A percentile compares a stretch with the other conserved stretches of the same genome.
Evolutionary conservation across 164 flowering plant species (phyloP).

Genomic region (Stephania cephalantha): DNA sequence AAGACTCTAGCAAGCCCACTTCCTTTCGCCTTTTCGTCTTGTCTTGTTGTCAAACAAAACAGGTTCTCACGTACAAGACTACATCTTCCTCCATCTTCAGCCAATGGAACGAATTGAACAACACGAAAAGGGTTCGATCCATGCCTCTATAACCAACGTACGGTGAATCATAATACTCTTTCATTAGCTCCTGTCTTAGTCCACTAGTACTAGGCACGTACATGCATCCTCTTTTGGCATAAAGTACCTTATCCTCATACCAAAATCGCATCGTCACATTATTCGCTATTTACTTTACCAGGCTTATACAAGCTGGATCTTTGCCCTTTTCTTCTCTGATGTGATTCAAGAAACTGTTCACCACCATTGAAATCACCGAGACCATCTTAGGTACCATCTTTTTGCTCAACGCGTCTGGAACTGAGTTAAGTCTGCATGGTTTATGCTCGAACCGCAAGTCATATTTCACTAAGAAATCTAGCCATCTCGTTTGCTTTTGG

Average conservation of each 20-base stretch:
- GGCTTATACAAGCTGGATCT: neutral
- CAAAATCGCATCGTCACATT: neutral
- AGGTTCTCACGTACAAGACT: neutral
- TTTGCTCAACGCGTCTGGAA: constrained; percentile 14
- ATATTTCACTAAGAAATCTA: neutral
- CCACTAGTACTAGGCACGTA: constrained; percentile 5
- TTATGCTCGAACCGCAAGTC: neutral
- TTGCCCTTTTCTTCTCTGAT: neutral
- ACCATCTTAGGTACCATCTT: neutral
- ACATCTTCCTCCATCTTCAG: constrained; percentile 11
- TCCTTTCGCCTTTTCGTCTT: neutral
- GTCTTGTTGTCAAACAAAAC: constrained; percentile 1
- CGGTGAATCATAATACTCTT: constrained; percentile 8
- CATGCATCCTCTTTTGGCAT: neutral
- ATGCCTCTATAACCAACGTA: neutral
- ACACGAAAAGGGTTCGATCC: neutral
- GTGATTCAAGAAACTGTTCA: neutral
- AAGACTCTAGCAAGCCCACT: neutral
- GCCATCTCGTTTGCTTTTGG: no score
- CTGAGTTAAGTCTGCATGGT: neutral
- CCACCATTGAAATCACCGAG: neutral
- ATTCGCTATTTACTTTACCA: constrained; percentile 2
- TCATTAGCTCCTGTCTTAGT: constrained; percentile 5
- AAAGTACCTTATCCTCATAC: neutral
- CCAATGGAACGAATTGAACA: neutral